Percentiles rank a stretch among this genome's conserved stretches.
Conservation (phyloP, 202 grass and related monocot genomes). For the Saccharum hybrid region DNA sequence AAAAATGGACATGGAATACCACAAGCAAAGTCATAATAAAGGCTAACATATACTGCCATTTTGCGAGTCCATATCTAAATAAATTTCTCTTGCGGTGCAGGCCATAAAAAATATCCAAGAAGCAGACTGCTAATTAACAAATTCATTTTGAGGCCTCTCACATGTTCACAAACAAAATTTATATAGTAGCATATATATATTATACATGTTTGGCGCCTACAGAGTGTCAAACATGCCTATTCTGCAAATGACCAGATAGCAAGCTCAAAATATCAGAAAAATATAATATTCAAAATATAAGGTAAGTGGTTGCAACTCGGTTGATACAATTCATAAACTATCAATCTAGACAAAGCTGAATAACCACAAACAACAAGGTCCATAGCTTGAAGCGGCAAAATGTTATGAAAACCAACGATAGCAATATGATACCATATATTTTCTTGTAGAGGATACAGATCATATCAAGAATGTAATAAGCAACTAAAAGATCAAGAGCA, state of each 20-base stretch:
- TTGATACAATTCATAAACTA: neutral
- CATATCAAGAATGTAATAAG: conserved; percentile 24
- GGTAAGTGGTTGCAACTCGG: neutral
- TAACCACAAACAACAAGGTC: conserved; percentile 12
- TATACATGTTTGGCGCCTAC: neutral
- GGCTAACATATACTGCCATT: neutral
- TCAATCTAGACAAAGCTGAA: neutral
- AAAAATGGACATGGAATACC: neutral
- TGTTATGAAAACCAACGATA: neutral
- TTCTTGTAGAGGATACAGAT: neutral
- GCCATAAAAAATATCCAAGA: neutral
- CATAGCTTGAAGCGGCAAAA: conserved; percentile 20
- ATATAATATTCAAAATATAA: conserved; percentile 8
- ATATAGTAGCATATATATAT: neutral
- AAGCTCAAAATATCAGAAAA: conserved; percentile 23
- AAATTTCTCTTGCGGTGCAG: neutral
- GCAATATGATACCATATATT: neutral
- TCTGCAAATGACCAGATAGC: neutral
- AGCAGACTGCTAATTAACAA: conserved; percentile 4
- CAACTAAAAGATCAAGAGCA: neutral
- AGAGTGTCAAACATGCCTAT: neutral
- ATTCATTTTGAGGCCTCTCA: conserved; percentile 20
- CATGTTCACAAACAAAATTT: conserved; percentile 2
- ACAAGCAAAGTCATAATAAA: neutral
- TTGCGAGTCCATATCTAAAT: neutral